Percentiles rank a stretch among this genome's conserved stretches.
Evolutionary conservation across 495 filamentous ascomycete genomes (phyloP).

Genomic region (Xylaria longipes): DNA sequence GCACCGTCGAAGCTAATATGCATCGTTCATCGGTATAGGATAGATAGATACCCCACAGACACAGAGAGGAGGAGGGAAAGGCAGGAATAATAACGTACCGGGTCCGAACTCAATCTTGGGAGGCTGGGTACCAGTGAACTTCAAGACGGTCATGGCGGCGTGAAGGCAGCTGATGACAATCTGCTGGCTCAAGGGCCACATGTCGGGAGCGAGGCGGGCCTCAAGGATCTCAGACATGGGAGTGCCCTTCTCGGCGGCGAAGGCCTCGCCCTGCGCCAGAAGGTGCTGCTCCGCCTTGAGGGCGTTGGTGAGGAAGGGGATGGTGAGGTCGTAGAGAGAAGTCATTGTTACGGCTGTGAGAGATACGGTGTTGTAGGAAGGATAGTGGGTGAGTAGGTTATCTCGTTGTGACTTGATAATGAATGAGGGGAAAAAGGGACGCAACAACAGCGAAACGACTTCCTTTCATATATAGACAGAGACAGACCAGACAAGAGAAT

Average conservation of each 20-base stretch:
- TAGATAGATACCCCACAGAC: background rate
- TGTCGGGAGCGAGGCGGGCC: constrained; percentile 49
- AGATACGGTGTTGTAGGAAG: background rate
- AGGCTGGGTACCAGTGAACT: constrained; percentile 10
- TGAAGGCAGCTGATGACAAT: constrained; percentile 43
- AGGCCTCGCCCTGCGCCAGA: constrained; percentile 38
- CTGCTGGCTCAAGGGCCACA: constrained; percentile 58
- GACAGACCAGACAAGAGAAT: background rate
- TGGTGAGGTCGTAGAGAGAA: constrained; percentile 39
- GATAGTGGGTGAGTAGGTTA: background rate
- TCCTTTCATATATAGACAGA: constrained; percentile 22
- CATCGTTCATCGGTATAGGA: background rate
- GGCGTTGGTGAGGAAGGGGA: constrained; percentile 38
- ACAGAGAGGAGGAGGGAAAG: background rate
- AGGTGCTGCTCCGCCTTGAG: constrained; percentile 37
- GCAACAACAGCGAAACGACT: background rate
- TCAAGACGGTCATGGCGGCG: constrained; percentile 27
- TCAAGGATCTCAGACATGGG: constrained; percentile 30
- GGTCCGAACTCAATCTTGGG: constrained; percentile 12
- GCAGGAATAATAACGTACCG: constrained; percentile 9
- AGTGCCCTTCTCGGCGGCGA: constrained; percentile 30
- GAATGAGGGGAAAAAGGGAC: background rate
- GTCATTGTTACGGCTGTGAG: constrained; percentile 32
- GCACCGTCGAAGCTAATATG: background rate
- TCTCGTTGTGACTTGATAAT: constrained; percentile 11